Evolutionary conservation across 2,329 filamentous ascomycete species (phyloP).

Genomic region (Botrytis squamosa): DNA sequence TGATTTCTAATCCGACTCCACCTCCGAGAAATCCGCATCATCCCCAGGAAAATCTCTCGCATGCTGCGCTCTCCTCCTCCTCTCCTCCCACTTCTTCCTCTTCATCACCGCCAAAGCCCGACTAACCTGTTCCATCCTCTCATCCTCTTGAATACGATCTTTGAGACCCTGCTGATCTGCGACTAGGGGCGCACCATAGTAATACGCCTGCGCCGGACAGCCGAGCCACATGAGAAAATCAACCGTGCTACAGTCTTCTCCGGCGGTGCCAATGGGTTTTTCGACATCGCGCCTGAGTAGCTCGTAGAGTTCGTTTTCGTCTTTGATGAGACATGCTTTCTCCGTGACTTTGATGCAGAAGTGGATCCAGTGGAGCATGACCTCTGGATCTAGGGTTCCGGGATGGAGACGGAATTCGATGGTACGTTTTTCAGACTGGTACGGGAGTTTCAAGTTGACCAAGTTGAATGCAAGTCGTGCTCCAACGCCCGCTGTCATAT

Average conservation of each 20-base stretch:
- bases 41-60: background rate
- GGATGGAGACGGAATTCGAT: slow-evolving; percentile 36
- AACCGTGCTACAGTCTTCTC: background rate
- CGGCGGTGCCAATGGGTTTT: background rate
- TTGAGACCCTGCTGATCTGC: background rate
- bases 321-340: background rate
- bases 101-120: no score
- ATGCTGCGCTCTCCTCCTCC: background rate
- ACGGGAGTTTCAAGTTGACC: background rate
- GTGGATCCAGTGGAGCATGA: slow-evolving; percentile 28
- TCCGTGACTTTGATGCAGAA: slow-evolving; percentile 25
- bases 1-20: background rate
- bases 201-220: slow-evolving; percentile 1
- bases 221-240: slow-evolving; percentile 10
- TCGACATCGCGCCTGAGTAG: background rate
- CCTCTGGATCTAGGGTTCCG: slow-evolving; percentile 27
- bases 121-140: no score
- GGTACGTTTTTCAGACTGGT: slow-evolving; percentile 14
- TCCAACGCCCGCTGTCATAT: background rate
- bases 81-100: background rate
- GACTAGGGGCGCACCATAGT: background rate
- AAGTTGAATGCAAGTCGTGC: slow-evolving; percentile 3
- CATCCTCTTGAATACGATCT: background rate
- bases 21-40: background rate
- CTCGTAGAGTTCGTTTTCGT: background rate